A percentile compares a stretch with the other conserved stretches of the same genome.
phyloP scores from a whole-genome alignment of 306 rosid species.

The Delonix regia region DNA sequence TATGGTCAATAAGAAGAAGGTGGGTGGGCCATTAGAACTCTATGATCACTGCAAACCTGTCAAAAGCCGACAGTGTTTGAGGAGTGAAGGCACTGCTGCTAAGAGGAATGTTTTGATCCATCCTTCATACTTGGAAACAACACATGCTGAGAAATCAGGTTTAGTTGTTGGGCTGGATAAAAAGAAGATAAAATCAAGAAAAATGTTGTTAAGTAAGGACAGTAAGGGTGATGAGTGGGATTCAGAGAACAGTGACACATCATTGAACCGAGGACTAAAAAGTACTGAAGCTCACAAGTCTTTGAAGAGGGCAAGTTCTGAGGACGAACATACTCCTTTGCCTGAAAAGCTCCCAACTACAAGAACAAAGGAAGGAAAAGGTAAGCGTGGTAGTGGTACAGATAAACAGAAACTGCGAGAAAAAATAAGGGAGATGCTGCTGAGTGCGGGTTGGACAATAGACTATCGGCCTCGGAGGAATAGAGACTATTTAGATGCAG shows the following conservation, averaged over 20 bases:
- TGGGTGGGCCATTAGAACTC: slow-evolving; percentile 49
- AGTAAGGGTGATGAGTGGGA: slow-evolving; percentile 50
- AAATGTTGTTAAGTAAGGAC: slow-evolving; percentile 57
- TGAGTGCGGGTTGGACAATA: slow-evolving; percentile 77
- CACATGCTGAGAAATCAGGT: slow-evolving; percentile 50
- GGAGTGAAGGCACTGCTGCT: slow-evolving; percentile 47
- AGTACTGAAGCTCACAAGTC: slow-evolving; percentile 46
- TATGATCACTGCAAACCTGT: slow-evolving; percentile 52
- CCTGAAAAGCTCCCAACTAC: slow-evolving; percentile 50
- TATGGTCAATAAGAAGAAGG: slow-evolving; percentile 73
- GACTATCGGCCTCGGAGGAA: slow-evolving; percentile 94
- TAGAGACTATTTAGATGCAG: slow-evolving; percentile 90
- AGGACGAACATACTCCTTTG: slow-evolving; percentile 57
- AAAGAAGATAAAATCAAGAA: slow-evolving; percentile 46
- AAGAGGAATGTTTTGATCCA: slow-evolving; percentile 53
- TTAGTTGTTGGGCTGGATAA: slow-evolving; percentile 55
- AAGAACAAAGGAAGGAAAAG: slow-evolving; percentile 61
- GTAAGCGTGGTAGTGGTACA: slow-evolving; percentile 83
- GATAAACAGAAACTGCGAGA: slow-evolving; percentile 90
- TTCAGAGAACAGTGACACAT: slow-evolving; percentile 63
- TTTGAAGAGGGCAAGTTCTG: slow-evolving; percentile 45
- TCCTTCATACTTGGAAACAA: slow-evolving; percentile 51
- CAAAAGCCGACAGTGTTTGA: slow-evolving; percentile 54
- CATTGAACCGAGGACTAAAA: slow-evolving; percentile 54
- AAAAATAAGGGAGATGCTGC: slow-evolving; percentile 73